These are phyloP conservation scores for Lyophyllum decastes DNA, from an alignment of 768 basidiomycete genomes.

Conservation along the genomic window DNA sequence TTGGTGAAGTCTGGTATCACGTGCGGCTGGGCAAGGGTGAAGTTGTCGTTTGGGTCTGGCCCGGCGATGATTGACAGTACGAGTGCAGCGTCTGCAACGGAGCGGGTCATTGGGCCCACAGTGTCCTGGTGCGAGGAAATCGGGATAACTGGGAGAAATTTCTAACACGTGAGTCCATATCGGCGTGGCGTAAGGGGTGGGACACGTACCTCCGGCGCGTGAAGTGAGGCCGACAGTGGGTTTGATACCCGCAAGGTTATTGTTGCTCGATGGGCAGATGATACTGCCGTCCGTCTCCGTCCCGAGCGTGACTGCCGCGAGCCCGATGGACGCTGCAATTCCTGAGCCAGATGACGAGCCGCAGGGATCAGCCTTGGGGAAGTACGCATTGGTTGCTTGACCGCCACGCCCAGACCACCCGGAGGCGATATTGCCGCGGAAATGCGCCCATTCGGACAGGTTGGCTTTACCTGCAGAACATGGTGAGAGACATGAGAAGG, in stretches of 20 bases:
- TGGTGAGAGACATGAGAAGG: not conserved
- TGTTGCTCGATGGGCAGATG: conserved; percentile 49
- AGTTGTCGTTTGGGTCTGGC: conserved; percentile 54
- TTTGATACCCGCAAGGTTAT: conserved; percentile 61
- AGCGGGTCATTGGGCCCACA: conserved; percentile 57
- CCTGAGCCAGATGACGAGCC: conserved; percentile 65
- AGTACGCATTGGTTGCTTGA: conserved; percentile 22
- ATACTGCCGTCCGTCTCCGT: conserved; percentile 59
- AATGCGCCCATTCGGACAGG: conserved; percentile 55
- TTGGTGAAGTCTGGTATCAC: conserved; percentile 55
- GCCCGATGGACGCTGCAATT: conserved; percentile 51
- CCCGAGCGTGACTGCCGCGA: conserved; percentile 48
- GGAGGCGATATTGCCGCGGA: conserved; percentile 43
- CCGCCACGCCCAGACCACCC: conserved; percentile 41
- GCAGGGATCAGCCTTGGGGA: conserved; percentile 51
- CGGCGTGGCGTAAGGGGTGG: not conserved
- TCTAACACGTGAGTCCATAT: not conserved
- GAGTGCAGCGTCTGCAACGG: conserved; percentile 54
- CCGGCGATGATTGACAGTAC: conserved; percentile 60
- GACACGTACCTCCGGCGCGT: conserved; percentile 50
- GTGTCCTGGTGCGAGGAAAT: conserved; percentile 60
- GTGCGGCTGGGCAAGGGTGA: conserved; percentile 52
- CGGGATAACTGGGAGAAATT: conserved; percentile 44
- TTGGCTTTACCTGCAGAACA: conserved; percentile 51
- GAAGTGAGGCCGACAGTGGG: conserved; percentile 63